Evolutionary conservation across 1,284 basidiomycete genomes (phyloP), one percentile per base, ranked within the genome.

Genomic region (Ceraceosorus bombacis): DNA sequence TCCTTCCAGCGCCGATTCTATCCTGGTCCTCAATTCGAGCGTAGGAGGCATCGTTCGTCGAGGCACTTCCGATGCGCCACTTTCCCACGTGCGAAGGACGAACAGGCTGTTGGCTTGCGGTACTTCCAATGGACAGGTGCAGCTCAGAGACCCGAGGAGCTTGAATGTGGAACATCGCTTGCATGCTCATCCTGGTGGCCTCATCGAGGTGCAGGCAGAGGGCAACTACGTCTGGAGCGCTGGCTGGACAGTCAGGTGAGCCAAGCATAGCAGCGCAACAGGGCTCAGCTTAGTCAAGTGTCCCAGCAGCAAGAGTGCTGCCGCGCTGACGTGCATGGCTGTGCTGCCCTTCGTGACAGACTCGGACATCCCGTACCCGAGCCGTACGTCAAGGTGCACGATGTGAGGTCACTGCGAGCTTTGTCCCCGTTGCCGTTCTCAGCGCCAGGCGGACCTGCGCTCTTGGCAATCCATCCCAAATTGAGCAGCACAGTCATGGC

Each of bases 321-420:
- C 27, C 27, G 27, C 27, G 27, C 27, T 27, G 27, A 27, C 27
- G 27, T 27, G 27, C 27, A 27, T 27, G 27, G 27, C 27, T 27
- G 2, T 27, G 27, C 27, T 27, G 27, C 27, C 27, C 27, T 27
- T 27, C 27, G 1, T 27, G 27, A 27, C 43, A 46, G 43, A 49
- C 89, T 90, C 78, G 87, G 88, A 17, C 87, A 88, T 51, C 90
- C 93, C 1, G 84, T 89, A 55, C 88, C 90, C 0, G 94, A 97
- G 77, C 89, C 91, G 1, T 81, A 95, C 37, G 88, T 98, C 68
- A 94, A 95, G 78, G 83, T 96, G 8, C 95, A 89, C 74, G 94
- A 98, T 77, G 76, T 91, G 37, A 86, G 94, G 39, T 88, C 83
- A 49, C 84, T 96, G 80, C 85, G 86, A 41, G 82, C 89, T 2